A percentile compares a stretch with the other conserved stretches of the same genome.
phyloP scores from a whole-genome alignment of 108 stramenopile species.

The Aurantiochytrium sp. region DNA sequence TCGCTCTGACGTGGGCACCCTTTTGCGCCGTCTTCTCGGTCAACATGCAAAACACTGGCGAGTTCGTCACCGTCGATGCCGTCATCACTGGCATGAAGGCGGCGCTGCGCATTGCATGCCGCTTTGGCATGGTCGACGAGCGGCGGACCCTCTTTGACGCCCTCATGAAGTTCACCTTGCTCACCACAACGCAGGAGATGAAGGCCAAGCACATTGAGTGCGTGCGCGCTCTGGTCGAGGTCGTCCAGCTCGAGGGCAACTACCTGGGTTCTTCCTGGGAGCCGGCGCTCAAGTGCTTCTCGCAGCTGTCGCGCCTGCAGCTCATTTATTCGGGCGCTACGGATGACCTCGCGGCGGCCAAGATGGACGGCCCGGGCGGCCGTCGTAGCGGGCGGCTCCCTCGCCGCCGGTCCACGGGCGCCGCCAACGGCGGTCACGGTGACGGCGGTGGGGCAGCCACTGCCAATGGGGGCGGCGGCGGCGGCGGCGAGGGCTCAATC shows the following conservation, averaged over 20 bases:
- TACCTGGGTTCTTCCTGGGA: slow-evolving; percentile 82
- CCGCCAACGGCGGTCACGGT: background rate
- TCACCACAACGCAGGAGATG: slow-evolving; percentile 69
- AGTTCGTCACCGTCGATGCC: slow-evolving; percentile 72
- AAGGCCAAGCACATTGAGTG: slow-evolving; percentile 78
- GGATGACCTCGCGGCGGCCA: background rate
- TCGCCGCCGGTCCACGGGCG: background rate
- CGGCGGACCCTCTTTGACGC: slow-evolving; percentile 83
- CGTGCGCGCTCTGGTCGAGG: slow-evolving; percentile 70
- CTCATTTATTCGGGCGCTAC: slow-evolving; percentile 50
- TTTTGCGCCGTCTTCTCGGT: slow-evolving; percentile 87
- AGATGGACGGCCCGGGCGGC: slow-evolving; percentile 39
- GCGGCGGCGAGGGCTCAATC: background rate
- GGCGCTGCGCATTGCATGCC: slow-evolving; percentile 76
- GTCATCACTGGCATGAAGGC: slow-evolving; percentile 77
- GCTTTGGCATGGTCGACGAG: slow-evolving; percentile 74
- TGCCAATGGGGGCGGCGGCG: background rate
- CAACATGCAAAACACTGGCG: slow-evolving; percentile 74
- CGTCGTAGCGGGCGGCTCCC: background rate
- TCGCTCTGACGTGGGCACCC: slow-evolving; percentile 95
- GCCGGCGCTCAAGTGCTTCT: slow-evolving; percentile 77
- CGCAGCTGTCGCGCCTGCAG: slow-evolving; percentile 74
- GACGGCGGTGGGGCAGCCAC: background rate
- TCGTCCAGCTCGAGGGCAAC: slow-evolving; percentile 83
- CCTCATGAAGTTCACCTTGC: slow-evolving; percentile 75